Conservation (phyloP, 192 early-diverging fungal genomes). For the Linnemannia hyalina region DNA sequence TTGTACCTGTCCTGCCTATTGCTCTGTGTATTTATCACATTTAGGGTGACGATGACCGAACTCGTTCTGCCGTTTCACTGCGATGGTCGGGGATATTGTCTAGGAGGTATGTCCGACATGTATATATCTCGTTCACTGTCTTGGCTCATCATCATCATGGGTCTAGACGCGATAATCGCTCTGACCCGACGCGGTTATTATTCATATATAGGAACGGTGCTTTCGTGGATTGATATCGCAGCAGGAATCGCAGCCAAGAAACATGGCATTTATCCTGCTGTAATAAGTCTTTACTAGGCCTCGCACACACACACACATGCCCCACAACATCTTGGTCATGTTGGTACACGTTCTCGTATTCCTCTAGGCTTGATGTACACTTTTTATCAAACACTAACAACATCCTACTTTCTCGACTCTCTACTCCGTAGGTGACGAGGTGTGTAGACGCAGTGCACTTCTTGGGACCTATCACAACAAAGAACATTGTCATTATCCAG, state of each 20-base stretch:
- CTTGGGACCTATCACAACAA: constrained; percentile 69
- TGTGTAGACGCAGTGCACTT: constrained; percentile 80
- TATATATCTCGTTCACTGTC: neutral
- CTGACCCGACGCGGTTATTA: neutral
- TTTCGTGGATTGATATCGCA: constrained; percentile 77
- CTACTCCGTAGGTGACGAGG: constrained; percentile 66
- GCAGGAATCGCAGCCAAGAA: constrained; percentile 76
- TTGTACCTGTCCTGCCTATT: neutral
- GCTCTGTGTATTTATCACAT: neutral
- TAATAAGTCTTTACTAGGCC: constrained; percentile 30
- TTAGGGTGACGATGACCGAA: constrained; percentile 71
- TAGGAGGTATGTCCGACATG: constrained; percentile 51
- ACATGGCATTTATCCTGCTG: constrained; percentile 68
- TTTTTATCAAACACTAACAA: neutral
- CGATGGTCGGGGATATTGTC: constrained; percentile 65
- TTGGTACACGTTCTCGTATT: neutral
- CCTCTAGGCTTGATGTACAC: neutral
- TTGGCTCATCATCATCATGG: neutral
- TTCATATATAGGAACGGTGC: constrained; percentile 50
- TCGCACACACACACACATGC: too few relatives aligned
- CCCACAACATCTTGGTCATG: neutral
- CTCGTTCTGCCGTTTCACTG: constrained; percentile 62
- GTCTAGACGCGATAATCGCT: neutral
- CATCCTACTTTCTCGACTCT: neutral
- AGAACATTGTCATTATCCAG: constrained; percentile 73